phyloP scores from a whole-genome alignment of 2,329 filamentous ascomycete genomes.

The Fusarium sp. region DNA sequence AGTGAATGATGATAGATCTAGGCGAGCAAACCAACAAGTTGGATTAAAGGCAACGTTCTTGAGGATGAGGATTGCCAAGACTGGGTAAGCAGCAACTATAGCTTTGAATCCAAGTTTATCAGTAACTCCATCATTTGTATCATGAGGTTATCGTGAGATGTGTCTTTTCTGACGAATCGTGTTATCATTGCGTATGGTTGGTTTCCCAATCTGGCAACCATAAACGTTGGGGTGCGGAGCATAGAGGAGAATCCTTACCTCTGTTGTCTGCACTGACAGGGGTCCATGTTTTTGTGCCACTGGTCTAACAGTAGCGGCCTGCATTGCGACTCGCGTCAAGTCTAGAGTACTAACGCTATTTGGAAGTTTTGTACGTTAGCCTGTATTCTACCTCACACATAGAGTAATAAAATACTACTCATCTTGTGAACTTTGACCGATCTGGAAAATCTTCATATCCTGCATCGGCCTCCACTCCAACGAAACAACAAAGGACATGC shows the following conservation, averaged over 20 bases:
- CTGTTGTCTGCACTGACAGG: neutral
- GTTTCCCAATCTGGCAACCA: neutral
- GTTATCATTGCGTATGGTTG: neutral
- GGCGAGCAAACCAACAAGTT: too few relatives aligned
- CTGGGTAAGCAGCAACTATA: neutral
- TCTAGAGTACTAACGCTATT: neutral
- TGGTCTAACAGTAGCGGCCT: neutral
- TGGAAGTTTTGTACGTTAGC: conserved; percentile 5
- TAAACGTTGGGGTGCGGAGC: neutral
- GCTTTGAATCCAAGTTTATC: neutral
- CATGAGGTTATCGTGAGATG: neutral
- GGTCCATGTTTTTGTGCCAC: neutral
- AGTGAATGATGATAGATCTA: too few relatives aligned
- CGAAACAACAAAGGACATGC: neutral
- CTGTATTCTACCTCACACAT: neutral
- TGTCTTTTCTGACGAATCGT: neutral
- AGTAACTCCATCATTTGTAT: neutral
- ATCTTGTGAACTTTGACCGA: neutral
- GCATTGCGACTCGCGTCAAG: neutral
- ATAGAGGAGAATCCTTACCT: neutral
- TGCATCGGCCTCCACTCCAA: neutral
- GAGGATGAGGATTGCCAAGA: neutral
- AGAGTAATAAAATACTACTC: neutral
- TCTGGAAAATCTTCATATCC: neutral
- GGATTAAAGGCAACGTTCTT: neutral